Conservation (phyloP, 805 yeast genomes). For the Candida montana region DNA sequence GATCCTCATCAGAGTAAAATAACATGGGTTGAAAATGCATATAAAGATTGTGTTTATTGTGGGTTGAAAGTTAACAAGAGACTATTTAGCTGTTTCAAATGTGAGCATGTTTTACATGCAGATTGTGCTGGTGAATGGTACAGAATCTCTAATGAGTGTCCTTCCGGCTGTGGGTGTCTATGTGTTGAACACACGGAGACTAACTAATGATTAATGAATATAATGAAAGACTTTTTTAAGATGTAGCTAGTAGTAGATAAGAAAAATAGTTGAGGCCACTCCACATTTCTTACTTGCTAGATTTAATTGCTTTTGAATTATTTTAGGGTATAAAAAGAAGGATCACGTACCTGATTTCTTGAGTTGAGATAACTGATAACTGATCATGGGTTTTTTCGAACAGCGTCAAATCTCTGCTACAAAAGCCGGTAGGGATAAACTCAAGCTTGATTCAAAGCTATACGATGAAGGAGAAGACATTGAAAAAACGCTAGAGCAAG, state of each 20-base stretch:
- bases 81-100: constrained; percentile 60
- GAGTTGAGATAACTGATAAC: no score
- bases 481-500: no score
- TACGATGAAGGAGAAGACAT: no score
- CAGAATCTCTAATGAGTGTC: constrained; percentile 53
- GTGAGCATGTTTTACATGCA: constrained; percentile 78
- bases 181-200: constrained; percentile 38
- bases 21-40: constrained; percentile 25
- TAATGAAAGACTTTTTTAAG: constrained; percentile 2
- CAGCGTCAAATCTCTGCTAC: no score
- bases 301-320: no score
- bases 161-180: constrained; percentile 81
- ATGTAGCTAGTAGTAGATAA: background rate
- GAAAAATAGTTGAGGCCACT: no score
- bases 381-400: no score
- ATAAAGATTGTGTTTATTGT: constrained; percentile 58
- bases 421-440: no score
- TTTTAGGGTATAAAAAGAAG: no score
- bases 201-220: constrained; percentile 1
- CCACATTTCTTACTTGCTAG: no score
- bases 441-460: no score
- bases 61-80: constrained; percentile 52
- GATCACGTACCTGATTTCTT: no score
- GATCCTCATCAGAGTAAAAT: constrained; percentile 27
- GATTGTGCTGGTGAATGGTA: constrained; percentile 83